Evolutionary conservation across 2,329 filamentous ascomycete genomes (phyloP).

Genomic region (Fusarium bactridioides): DNA sequence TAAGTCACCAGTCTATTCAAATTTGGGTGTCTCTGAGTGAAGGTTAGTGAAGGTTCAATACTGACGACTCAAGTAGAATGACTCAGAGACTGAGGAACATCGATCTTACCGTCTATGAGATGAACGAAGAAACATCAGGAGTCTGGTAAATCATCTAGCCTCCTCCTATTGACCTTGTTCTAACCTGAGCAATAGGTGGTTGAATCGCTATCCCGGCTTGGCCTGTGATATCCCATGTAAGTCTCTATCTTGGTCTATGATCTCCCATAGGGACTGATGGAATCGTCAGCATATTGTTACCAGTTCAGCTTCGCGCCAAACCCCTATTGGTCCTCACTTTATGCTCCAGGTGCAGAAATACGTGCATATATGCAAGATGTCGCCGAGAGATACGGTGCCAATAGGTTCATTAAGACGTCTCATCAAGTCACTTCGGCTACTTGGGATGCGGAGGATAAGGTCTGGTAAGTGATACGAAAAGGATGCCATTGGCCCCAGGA

Average conservation of each 20-base stretch:
- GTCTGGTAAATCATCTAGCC: background rate
- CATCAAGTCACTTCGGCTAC: background rate
- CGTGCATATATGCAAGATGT: background rate
- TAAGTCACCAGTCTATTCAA: background rate
- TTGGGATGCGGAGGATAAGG: background rate
- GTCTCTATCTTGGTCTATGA: background rate
- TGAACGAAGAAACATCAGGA: background rate
- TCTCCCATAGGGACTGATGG: background rate
- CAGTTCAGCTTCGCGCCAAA: background rate
- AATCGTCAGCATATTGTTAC: background rate
- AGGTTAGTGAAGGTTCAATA: too few species aligned
- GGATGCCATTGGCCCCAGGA: fast-evolving
- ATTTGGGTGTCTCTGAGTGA: fast-evolving
- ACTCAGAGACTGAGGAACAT: background rate
- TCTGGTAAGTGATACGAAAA: background rate
- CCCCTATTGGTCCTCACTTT: background rate
- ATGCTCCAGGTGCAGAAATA: background rate
- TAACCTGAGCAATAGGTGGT: background rate
- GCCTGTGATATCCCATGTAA: background rate
- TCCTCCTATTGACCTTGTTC: fast-evolving
- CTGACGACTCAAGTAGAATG: background rate
- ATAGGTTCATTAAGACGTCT: background rate
- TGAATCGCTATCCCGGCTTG: background rate
- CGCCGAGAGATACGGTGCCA: background rate
- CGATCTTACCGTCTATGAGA: background rate